Base-by-base conservation (phyloP, 495 filamentous ascomycete genomes). In the Echria macrotheca region DNA sequence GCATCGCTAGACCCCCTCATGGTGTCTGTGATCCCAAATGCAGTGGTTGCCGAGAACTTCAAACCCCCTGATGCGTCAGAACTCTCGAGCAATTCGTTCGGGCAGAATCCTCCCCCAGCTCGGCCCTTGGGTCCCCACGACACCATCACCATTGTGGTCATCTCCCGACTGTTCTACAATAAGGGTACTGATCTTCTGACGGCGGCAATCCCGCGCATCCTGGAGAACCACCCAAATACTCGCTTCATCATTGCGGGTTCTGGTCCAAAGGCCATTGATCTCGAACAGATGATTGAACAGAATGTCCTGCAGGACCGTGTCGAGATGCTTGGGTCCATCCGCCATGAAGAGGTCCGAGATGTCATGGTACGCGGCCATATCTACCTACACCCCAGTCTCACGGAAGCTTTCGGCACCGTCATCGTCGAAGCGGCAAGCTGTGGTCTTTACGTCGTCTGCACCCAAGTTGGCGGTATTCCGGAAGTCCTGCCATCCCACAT, bases 281-380 rank as follows among this genome's bases (percentile, higher is more conserved):
- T 98, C 1, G 91, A 98, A 61, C 93, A 98, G 59, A 98, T 96
- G 88, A 75, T 98, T 10, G 93, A 98, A 71, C 81, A 87, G 40
- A 88, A 91, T 59, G 89, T 96, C n/a, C 72, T 96, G 9, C 94
- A 97, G 60, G 91, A 95, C 65, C 83, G 86, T 26, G 89, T 98
- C 5, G 86, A 93, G 57, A 82, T 97, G 74, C 75, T 97, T 11
- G 93, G 93, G 12, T 81, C 91, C 4, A 81, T 97, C 19, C 82
- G 93, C 15, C 93, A 98, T 63, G 94, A 97, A 62, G 89, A 97
- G 55, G 93, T 98, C 1, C 82, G 93, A 31, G 87, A 97, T 65
- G 91, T 98, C n/a, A 98, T 98, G 93, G 85, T 96, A 8, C 79
- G 89, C 40, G 93, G 93, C 0, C 90, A 98, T 58, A 94, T 98